These are phyloP conservation scores for Boletellus emodensis DNA, from an alignment of 768 basidiomycete genomes.

Conservation along the genomic window DNA sequence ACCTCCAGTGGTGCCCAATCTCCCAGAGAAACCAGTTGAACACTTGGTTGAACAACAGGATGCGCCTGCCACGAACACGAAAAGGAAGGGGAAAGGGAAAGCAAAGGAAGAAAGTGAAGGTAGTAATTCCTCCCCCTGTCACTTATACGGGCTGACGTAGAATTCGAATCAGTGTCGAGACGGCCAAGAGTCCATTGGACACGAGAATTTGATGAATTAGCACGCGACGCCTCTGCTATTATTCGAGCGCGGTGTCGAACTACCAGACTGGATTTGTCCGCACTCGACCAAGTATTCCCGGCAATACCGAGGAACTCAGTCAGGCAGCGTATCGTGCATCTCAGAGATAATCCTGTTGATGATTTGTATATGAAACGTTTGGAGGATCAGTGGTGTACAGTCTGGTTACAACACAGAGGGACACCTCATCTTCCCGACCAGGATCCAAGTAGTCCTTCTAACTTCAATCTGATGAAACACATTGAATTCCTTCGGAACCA, in stretches of 20 bases:
- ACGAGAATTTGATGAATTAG: slow-evolving; percentile 82
- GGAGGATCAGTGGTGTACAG: slow-evolving; percentile 75
- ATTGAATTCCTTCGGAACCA: slow-evolving; percentile 75
- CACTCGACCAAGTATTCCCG: slow-evolving; percentile 77
- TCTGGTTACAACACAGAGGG: slow-evolving; percentile 73
- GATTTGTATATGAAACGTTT: slow-evolving; percentile 75
- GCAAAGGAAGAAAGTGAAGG: slow-evolving; percentile 29
- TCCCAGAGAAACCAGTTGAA: slow-evolving; percentile 50
- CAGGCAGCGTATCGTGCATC: slow-evolving; percentile 59
- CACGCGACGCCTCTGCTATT: slow-evolving; percentile 79
- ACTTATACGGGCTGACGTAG: slow-evolving; percentile 1
- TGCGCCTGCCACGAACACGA: slow-evolving; percentile 28
- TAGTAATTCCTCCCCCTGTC: slow-evolving; percentile 7
- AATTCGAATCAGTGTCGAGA: slow-evolving; percentile 26
- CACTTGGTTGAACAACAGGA: slow-evolving; percentile 51
- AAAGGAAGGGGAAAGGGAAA: slow-evolving; percentile 33
- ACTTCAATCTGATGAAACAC: slow-evolving; percentile 81
- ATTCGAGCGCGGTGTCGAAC: slow-evolving; percentile 73
- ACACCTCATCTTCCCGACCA: slow-evolving; percentile 66
- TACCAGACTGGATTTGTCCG: slow-evolving; percentile 63
- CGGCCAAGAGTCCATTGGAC: slow-evolving; percentile 81
- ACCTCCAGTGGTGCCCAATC: slow-evolving; percentile 39
- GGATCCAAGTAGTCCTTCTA: slow-evolving; percentile 57
- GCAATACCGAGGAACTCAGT: slow-evolving; percentile 69
- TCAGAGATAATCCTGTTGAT: slow-evolving; percentile 59